Conservation (phyloP, 768 basidiomycete genomes). For the Saitozyma podzolica region DNA sequence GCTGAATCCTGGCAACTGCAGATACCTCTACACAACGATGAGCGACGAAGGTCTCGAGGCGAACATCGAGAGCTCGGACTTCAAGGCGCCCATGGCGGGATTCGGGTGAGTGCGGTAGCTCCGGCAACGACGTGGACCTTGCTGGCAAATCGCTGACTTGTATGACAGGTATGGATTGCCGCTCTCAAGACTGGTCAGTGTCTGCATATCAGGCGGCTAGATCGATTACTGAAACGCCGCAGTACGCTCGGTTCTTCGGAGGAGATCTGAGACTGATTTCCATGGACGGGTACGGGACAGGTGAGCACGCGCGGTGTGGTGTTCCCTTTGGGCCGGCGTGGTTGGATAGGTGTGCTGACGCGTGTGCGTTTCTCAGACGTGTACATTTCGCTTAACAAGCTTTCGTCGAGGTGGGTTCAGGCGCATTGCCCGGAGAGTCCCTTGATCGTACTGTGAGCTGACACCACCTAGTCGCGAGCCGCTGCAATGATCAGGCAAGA, state of each 20-base stretch:
- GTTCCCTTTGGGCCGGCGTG: not conserved
- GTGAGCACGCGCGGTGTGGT: constrained; percentile 14
- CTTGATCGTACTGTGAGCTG: too few species aligned
- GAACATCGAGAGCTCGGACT: constrained; percentile 61
- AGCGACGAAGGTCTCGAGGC: constrained; percentile 70
- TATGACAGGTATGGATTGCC: constrained; percentile 82
- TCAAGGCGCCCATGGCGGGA: constrained; percentile 97
- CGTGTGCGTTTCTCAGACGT: constrained; percentile 24
- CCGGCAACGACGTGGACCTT: not conserved
- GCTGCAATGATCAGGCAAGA: constrained; percentile 2
- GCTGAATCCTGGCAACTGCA: constrained; percentile 6
- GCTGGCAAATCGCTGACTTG: not conserved
- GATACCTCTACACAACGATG: constrained; percentile 54
- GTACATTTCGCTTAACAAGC: constrained; percentile 46
- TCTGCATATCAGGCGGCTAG: not conserved
- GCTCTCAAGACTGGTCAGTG: constrained; percentile 79
- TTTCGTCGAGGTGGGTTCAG: constrained; percentile 40
- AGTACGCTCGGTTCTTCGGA: constrained; percentile 93
- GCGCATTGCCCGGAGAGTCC: not conserved
- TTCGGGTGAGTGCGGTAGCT: constrained; percentile 53
- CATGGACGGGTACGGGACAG: constrained; percentile 75
- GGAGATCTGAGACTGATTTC: constrained; percentile 84
- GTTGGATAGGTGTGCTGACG: not conserved
- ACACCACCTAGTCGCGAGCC: constrained; percentile 4
- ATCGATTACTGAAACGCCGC: constrained; percentile 4